A percentile compares a stretch with the other conserved stretches of the same genome.
Conservation (phyloP, 768 basidiomycete genomes). For the Ramaria sp. region DNA sequence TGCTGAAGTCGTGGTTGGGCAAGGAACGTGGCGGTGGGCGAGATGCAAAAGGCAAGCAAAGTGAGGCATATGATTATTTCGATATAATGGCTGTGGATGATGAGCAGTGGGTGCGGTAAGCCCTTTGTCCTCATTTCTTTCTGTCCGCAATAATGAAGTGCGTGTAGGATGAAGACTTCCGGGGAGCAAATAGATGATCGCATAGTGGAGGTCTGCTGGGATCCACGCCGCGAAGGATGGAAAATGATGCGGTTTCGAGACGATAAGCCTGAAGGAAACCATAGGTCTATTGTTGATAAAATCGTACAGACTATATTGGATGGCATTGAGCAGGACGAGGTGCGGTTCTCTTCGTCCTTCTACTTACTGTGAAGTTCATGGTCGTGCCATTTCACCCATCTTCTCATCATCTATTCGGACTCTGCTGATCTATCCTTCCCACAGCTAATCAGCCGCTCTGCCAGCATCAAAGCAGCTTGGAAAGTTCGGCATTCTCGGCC, state of each 20-base stretch:
- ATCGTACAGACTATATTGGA: conserved; percentile 89
- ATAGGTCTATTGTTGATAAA: conserved; percentile 70
- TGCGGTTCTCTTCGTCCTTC: conserved; percentile 27
- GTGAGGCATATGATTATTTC: conserved; percentile 58
- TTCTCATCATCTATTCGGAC: background rate
- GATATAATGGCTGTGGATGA: conserved; percentile 81
- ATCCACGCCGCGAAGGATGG: conserved; percentile 54
- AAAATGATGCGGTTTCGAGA: conserved; percentile 88
- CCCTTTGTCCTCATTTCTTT: conserved; percentile 11
- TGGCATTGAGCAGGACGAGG: conserved; percentile 83
- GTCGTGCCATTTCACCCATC: background rate
- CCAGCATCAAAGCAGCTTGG: conserved; percentile 61
- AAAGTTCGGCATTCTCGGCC: conserved; percentile 37
- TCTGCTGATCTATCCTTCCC: background rate
- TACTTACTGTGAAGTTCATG: too few species aligned
- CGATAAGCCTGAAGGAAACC: conserved; percentile 92
- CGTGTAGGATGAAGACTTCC: conserved; percentile 63
- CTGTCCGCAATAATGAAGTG: background rate
- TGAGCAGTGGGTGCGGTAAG: conserved; percentile 89
- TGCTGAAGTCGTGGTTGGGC: conserved; percentile 77
- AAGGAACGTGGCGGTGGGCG: conserved; percentile 39
- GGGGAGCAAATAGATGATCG: conserved; percentile 90
- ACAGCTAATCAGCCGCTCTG: conserved; percentile 59
- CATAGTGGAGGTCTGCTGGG: conserved; percentile 92
- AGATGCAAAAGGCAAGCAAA: conserved; percentile 10